Base-by-base conservation (phyloP, 2,329 filamentous ascomycete species). In the Alternaria ventricosa region DNA sequence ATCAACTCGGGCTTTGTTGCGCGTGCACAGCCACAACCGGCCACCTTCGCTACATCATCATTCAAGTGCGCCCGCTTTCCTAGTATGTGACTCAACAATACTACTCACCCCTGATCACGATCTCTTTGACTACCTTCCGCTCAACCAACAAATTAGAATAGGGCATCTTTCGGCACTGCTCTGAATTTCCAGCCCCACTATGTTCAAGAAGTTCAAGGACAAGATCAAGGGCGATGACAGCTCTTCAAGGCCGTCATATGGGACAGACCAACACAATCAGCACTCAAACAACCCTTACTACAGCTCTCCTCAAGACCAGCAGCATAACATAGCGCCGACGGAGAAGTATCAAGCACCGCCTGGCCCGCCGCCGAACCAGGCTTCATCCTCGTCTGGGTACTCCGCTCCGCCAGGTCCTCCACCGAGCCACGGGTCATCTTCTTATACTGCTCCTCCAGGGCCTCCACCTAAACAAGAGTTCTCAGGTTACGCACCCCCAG, bases 141-240 rank as follows among this genome's bases (percentile, higher is more conserved):
- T 8, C 8, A 6, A 9, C 4, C 20, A 6, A 15, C 33, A 18
- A 33, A 22, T 28, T 12, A 6, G 15, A 10, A 7, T 28, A 44
- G 12, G 25, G 6, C 15, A 11, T 55, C 7, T 9, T 25, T 4
- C 0, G 2, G 5, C 36, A 33, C 13, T 23, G 30, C 15, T 9
- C 20, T 9, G 2, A 25, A 30, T 25, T 22, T 5, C 12, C 25
- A 33, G 12, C 43, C 27, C 50, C 55, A 70, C 9, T 41, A 78
- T 79, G 76, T 77, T 79, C 66, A 78, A 76, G 54, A 79, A 79
- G 54, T 58, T 78, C 20, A 79, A 79, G 55, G 72, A 71, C 15
- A 79, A 78, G 65, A 55, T 78, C n/a, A 77, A 75, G 44, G 71
- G 70, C 23, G 70, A 76, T 4, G 71, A 75, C 5, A 68, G 67